Percentiles rank a stretch among this genome's conserved stretches.
Evolutionary conservation across 2,329 filamentous ascomycete genomes (phyloP).

Genomic region (Colletotrichum godetiae): DNA sequence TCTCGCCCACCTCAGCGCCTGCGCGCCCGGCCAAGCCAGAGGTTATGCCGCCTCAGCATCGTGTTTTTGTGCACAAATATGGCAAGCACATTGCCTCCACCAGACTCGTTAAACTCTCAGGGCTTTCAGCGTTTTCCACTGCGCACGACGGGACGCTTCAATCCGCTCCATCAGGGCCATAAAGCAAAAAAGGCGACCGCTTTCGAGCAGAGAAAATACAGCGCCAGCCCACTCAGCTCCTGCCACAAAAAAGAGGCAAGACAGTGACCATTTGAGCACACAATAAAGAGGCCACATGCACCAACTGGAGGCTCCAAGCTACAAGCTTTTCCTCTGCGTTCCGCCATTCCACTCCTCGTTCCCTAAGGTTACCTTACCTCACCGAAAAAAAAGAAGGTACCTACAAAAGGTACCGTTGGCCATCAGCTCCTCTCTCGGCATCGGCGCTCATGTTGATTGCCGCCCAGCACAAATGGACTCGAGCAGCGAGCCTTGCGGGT

Average conservation of each 20-base stretch:
- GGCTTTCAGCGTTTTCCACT: conserved; percentile 7
- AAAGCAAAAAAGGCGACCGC: neutral
- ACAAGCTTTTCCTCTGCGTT: conserved; percentile 15
- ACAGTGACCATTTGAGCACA: neutral
- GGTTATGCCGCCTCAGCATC: conserved; percentile 13
- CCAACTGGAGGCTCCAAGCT: neutral
- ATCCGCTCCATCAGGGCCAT: neutral
- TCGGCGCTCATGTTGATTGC: conserved; percentile 10
- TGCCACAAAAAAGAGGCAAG: neutral
- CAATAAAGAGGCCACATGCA: neutral
- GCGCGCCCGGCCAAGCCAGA: neutral
- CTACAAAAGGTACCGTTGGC: conserved; percentile 7
- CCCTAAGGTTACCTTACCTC: conserved; percentile 11
- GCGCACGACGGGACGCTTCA: neutral
- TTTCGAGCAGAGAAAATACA: neutral
- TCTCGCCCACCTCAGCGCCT: conserved; percentile 2
- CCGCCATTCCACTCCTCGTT: neutral
- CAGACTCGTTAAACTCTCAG: neutral
- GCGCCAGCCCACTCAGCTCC: neutral
- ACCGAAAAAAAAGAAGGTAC: conserved; percentile 23
- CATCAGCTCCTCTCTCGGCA: conserved; percentile 3
- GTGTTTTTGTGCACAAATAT: neutral
- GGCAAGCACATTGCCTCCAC: conserved; percentile 16
- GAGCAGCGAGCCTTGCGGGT: neutral
- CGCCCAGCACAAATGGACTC: conserved; percentile 2